These are phyloP conservation scores for Ceratocystis colombiana DNA, from an alignment of 2,329 filamentous ascomycete genomes.

Conservation along the genomic window DNA sequence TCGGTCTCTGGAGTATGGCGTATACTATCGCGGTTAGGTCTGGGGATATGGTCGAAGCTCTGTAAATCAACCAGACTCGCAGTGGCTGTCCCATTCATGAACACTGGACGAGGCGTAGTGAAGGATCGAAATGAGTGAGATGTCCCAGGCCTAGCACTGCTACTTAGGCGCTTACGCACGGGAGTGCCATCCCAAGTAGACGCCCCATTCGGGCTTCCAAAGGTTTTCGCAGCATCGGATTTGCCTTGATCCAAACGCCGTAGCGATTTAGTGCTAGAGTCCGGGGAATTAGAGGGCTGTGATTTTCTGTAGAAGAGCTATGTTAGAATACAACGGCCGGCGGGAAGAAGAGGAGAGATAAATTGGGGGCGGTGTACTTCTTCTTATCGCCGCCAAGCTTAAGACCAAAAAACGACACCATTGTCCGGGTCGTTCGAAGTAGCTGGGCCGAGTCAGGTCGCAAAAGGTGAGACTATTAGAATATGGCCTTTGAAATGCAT, in stretches of 20 bases:
- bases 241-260: slow-evolving; percentile 8
- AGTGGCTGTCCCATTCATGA: slow-evolving; percentile 24
- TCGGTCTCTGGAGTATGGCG: slow-evolving; percentile 17
- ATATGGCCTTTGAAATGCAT: not conserved
- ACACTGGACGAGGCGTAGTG: slow-evolving; percentile 23
- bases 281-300: slow-evolving; percentile 11
- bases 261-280: slow-evolving; percentile 9
- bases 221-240: not conserved
- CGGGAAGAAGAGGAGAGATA: not conserved
- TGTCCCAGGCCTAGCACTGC: slow-evolving; percentile 26
- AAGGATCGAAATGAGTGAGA: slow-evolving; percentile 24
- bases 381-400: slow-evolving; percentile 48
- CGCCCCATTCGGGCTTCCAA: slow-evolving; percentile 3
- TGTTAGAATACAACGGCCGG: not conserved
- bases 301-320: slow-evolving; percentile 13
- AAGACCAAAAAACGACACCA: slow-evolving; percentile 50
- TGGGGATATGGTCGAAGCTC: slow-evolving; percentile 19
- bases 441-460: not conserved
- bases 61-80: slow-evolving; percentile 22
- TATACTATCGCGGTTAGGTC: slow-evolving; percentile 22
- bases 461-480: not conserved
- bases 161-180: slow-evolving; percentile 15
- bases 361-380: slow-evolving; percentile 38
- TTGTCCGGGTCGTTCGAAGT: slow-evolving; percentile 29
- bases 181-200: slow-evolving; percentile 20